Conservation (phyloP, 306 rosid species). For the Albizia julibrissin region DNA sequence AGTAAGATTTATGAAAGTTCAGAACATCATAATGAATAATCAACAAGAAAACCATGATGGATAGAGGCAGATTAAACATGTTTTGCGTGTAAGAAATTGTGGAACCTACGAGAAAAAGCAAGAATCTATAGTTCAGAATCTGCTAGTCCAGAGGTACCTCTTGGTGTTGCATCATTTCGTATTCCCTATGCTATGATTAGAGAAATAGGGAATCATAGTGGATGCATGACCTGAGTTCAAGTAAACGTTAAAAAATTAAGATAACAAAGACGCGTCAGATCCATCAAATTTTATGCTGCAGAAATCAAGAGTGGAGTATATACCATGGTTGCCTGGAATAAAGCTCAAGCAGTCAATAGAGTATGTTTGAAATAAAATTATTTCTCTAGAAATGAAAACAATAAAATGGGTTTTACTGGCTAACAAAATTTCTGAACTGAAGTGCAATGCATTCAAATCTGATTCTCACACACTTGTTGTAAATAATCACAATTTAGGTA, state of each 20-base stretch:
- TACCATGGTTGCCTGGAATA: not conserved
- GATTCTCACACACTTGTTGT: not conserved
- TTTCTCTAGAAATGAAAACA: not conserved
- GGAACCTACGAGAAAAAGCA: conserved; percentile 67
- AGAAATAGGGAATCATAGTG: not conserved
- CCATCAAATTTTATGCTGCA: not conserved
- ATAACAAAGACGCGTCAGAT: not conserved
- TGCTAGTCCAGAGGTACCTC: conserved; percentile 67
- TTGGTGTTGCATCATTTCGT: not conserved
- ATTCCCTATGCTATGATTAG: not conserved
- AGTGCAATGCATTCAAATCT: not conserved
- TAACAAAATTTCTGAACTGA: not conserved
- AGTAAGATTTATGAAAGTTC: not conserved
- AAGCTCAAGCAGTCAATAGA: not conserved
- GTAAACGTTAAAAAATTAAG: not conserved
- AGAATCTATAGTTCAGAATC: conserved; percentile 43
- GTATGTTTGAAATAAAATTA: not conserved
- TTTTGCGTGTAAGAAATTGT: conserved; percentile 35
- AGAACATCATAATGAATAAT: not conserved
- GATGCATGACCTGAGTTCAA: not conserved
- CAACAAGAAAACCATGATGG: not conserved
- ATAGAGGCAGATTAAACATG: not conserved
- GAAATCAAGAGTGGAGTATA: not conserved
- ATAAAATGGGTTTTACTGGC: not conserved
- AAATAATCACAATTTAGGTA: not conserved